Evolutionary conservation across 305 asterid species (phyloP).

Genomic region (Fraxinus paxiana): DNA sequence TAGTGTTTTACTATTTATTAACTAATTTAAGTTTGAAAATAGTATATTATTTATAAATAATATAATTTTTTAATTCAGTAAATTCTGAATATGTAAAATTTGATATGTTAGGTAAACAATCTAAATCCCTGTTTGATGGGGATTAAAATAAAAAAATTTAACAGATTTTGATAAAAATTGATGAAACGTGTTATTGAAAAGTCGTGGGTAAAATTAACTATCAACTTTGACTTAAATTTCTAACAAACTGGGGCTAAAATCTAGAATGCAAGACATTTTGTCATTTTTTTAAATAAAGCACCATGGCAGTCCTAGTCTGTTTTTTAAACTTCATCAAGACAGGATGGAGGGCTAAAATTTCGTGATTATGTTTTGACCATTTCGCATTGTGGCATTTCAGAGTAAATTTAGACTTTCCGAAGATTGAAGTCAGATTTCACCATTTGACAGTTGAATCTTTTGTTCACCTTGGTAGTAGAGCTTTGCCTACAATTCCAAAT

Average conservation of each 20-base stretch:
- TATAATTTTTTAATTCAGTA: too few relatives aligned
- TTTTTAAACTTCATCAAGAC: neutral
- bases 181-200: too few relatives aligned
- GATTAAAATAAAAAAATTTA: too few relatives aligned
- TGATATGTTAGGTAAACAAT: too few relatives aligned
- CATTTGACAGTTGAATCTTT: constrained; percentile 67
- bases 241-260: too few relatives aligned
- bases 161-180: too few relatives aligned
- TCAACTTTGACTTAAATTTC: too few relatives aligned
- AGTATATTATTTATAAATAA: too few relatives aligned
- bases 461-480: constrained; percentile 82
- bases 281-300: neutral
- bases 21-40: too few relatives aligned
- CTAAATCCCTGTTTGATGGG: too few relatives aligned
- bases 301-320: neutral
- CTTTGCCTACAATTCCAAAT: constrained; percentile 89
- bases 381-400: constrained; percentile 41
- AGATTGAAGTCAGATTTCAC: constrained; percentile 81
- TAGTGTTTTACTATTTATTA: neutral
- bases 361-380: neutral
- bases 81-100: too few relatives aligned
- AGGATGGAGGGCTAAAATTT: neutral
- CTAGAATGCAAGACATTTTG: neutral
- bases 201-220: too few relatives aligned
- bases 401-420: constrained; percentile 86